Percentiles rank a stretch among this genome's conserved stretches.
phyloP scores from a whole-genome alignment of 2,329 filamentous ascomycete genomes.

The Arthrobotrys conoides region DNA sequence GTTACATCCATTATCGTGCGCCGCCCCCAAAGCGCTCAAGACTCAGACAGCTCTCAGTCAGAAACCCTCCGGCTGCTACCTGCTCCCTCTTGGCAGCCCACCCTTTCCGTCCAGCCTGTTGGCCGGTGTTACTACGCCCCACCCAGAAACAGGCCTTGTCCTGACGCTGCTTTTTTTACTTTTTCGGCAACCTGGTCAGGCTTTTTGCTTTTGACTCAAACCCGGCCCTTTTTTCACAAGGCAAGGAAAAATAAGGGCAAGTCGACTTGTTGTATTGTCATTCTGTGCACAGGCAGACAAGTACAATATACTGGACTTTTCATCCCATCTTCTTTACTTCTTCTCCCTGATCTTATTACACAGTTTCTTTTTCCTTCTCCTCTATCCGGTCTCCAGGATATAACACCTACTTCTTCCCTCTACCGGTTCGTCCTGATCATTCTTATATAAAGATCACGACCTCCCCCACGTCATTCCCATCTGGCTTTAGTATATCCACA shows the following conservation, averaged over 20 bases:
- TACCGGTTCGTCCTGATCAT: slow-evolving; percentile 29
- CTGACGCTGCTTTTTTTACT: slow-evolving; percentile 56
- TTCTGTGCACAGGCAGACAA: slow-evolving; percentile 58
- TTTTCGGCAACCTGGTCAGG: slow-evolving; percentile 27
- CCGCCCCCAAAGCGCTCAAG: slow-evolving; percentile 46
- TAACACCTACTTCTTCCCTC: slow-evolving; percentile 58
- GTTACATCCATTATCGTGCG: slow-evolving; percentile 56
- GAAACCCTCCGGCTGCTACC: slow-evolving; percentile 59
- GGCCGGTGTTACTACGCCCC: slow-evolving; percentile 52
- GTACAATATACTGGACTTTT: slow-evolving; percentile 55
- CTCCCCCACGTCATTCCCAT: slow-evolving; percentile 60
- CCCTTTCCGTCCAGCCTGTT: slow-evolving; percentile 44
- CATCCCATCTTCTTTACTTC: slow-evolving; percentile 61
- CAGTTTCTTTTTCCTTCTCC: slow-evolving; percentile 46
- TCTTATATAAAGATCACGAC: slow-evolving; percentile 60
- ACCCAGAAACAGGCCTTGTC: slow-evolving; percentile 56
- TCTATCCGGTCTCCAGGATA: slow-evolving; percentile 42
- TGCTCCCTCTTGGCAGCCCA: slow-evolving; percentile 48
- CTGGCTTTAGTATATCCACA: slow-evolving; percentile 21
- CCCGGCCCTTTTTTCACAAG: slow-evolving; percentile 59
- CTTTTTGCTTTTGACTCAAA: slow-evolving; percentile 58
- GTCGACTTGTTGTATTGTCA: slow-evolving; percentile 55
- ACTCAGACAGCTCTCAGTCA: slow-evolving; percentile 47
- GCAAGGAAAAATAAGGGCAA: slow-evolving; percentile 48
- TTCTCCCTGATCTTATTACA: slow-evolving; percentile 42